Base-by-base conservation (phyloP, 108 stramenopile genomes). In the Schizochytrium sp. region DNA sequence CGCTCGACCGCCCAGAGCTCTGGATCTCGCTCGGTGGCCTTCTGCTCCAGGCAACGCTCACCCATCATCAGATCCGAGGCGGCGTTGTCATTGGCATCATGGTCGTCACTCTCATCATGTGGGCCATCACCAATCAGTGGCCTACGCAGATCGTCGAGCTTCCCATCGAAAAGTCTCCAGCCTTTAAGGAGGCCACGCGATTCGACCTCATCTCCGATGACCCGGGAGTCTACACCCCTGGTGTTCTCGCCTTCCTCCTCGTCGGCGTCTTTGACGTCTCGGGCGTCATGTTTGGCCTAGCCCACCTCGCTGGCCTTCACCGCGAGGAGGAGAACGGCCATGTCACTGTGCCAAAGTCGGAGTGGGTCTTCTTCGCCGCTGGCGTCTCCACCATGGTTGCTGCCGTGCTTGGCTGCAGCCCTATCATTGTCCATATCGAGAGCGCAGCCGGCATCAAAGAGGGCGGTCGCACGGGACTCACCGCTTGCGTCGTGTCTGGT, bases 381-480 rank as follows among this genome's bases (percentile, higher is more conserved):
- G 88, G 89, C 8, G 63, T 91, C 5, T 93, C 92, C 51, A 94
- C 95, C 43, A 88, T 95, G 44, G 23, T 93, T 16, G 93, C 93
- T 18, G 91, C 92, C 4, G 44, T 88, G 19, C 87, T 72, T 55
- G 94, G 95, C 16, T 89, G 90, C 72, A 92, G 91, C 21, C 94
- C 95, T 21, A 92, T 95, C 58, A 95, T 93, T 89, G 87, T 91
- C 48, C 92, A 90, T 76, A 91, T 94, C 45, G 95, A 95, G 71
- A 87, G 87, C 47, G 93, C 93, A 4, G 89, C 93, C 4, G 95
- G 95, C n/a, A 92, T 95, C 0, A 89, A 91, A 29, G 95, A 91
- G 72, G 95, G 95, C n/a, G 93, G 93, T 60, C 91, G 93, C 34
- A 94, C 94, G 8, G 95, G 95, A 5, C 88, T 95, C 48, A 92